phyloP scores from a whole-genome alignment of 768 basidiomycete genomes.

The Suillus occidentalis region DNA sequence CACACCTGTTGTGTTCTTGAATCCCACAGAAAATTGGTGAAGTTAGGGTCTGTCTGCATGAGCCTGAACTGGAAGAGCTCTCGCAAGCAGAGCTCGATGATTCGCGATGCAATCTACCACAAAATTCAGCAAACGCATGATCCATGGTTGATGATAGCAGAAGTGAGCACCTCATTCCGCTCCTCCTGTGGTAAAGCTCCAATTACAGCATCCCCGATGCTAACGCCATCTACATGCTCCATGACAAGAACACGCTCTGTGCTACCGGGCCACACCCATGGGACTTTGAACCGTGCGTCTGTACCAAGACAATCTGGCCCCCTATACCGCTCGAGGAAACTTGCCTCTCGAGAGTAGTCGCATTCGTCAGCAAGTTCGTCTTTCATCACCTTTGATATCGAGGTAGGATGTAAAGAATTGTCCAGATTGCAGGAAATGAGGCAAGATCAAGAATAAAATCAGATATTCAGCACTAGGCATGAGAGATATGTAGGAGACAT shows the following conservation, averaged over 20 bases:
- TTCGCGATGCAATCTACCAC: constrained; percentile 73
- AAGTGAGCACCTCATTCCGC: constrained; percentile 63
- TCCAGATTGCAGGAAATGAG: not conserved
- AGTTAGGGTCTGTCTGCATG: constrained; percentile 99
- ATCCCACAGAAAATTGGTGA: constrained; percentile 97
- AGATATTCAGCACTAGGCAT: not conserved
- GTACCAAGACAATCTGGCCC: constrained; percentile 47
- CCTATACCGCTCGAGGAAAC: constrained; percentile 62
- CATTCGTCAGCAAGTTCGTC: constrained; percentile 92
- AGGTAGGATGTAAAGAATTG: not conserved
- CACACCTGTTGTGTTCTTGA: constrained; percentile 56
- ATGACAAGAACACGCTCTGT: constrained; percentile 87
- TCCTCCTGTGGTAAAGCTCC: constrained; percentile 59
- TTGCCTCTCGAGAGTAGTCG: constrained; percentile 83
- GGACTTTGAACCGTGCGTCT: constrained; percentile 76
- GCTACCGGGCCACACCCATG: constrained; percentile 82
- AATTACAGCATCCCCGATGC: constrained; percentile 67
- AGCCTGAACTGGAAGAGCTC: constrained; percentile 89
- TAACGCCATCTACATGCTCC: constrained; percentile 78
- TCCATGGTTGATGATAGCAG: not conserved
- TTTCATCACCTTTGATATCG: constrained; percentile 69
- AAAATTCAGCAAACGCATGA: not conserved
- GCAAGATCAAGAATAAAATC: not conserved
- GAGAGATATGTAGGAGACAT: constrained; percentile 6
- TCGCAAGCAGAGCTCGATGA: constrained; percentile 83